Percentiles rank a stretch among this genome's conserved stretches.
Conservation (phyloP, 2,329 filamentous ascomycete species). For the Hypoxylon sp. region DNA sequence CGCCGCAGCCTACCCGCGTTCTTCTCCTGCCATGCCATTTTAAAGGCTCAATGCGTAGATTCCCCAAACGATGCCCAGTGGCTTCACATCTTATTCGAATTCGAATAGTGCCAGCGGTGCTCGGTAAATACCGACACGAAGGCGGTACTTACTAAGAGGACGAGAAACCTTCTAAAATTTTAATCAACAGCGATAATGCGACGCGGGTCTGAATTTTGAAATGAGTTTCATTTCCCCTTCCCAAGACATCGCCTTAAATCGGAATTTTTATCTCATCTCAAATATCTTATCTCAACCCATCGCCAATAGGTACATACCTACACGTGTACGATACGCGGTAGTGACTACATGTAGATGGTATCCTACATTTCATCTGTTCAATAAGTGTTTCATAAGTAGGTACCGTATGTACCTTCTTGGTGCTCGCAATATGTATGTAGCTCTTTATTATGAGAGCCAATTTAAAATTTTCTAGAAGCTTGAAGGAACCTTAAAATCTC, state of each 20-base stretch:
- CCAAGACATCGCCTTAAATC: conserved; percentile 14
- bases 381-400: no score
- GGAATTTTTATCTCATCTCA: conserved; percentile 1
- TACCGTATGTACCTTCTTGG: background rate
- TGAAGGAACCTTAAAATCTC: conserved; percentile 41
- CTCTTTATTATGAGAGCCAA: conserved; percentile 14
- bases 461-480: conserved; percentile 46
- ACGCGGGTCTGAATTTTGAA: conserved; percentile 41
- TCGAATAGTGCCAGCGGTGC: conserved; percentile 13
- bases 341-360: conserved; percentile 9
- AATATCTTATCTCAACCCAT: background rate
- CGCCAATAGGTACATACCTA: background rate
- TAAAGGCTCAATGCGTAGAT: background rate
- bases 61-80: background rate
- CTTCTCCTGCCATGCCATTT: background rate
- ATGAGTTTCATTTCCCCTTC: conserved; percentile 46
- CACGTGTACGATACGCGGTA: background rate
- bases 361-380: background rate
- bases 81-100: background rate
- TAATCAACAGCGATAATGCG: conserved; percentile 36
- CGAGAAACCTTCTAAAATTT: conserved; percentile 30
- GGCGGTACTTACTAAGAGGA: conserved; percentile 12
- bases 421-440: conserved; percentile 8
- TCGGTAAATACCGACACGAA: conserved; percentile 20
- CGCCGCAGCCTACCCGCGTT: background rate